Percentiles rank a stretch among this genome's conserved stretches.
These are phyloP conservation scores for Thalassiosira exigua DNA, from an alignment of 352 stramenopile genomes.

Conservation along the genomic window DNA sequence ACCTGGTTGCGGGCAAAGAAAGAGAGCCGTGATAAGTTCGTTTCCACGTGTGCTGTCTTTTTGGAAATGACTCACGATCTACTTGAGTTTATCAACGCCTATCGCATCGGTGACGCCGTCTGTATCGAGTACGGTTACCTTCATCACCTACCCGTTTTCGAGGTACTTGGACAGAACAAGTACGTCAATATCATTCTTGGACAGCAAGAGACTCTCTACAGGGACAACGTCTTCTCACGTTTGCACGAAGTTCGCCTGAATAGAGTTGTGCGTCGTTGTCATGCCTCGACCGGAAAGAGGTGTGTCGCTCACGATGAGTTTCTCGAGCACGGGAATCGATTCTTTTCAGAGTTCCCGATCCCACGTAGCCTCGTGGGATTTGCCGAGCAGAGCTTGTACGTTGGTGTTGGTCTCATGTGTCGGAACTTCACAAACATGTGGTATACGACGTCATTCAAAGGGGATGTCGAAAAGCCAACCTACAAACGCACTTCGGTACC, in stretches of 20 bases:
- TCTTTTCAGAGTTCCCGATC: slow-evolving; percentile 14
- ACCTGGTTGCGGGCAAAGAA: background rate
- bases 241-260: background rate
- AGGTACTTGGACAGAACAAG: background rate
- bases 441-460: background rate
- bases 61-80: slow-evolving; percentile 13
- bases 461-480: no score
- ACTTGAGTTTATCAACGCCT: slow-evolving; percentile 3
- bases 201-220: background rate
- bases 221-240: background rate
- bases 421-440: background rate
- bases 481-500: no score
- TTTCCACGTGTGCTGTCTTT: no score
- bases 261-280: background rate
- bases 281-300: background rate
- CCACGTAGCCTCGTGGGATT: background rate
- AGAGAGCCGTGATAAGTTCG: background rate
- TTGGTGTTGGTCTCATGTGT: slow-evolving; percentile 5
- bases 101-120: slow-evolving; percentile 7
- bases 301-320: background rate
- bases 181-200: background rate
- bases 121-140: slow-evolving; percentile 14
- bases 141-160: background rate
- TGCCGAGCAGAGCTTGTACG: background rate
- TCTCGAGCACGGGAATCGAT: background rate